A percentile compares a stretch with the other conserved stretches of the same genome.
Evolutionary conservation across 2,329 filamentous ascomycete species (phyloP).

Genomic region (Pseudopithomyces maydicus): DNA sequence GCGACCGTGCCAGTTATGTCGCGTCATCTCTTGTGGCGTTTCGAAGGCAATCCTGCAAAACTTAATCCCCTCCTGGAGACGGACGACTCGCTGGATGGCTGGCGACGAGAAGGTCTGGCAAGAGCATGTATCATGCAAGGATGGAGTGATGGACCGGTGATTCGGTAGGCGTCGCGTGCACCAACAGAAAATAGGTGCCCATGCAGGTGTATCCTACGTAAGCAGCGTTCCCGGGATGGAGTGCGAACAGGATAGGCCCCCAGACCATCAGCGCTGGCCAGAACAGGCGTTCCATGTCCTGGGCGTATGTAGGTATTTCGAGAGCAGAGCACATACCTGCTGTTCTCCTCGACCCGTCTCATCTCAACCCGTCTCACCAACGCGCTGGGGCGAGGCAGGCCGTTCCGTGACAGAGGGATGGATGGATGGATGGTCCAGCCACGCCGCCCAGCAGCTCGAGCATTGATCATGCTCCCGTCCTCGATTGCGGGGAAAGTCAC

Average conservation of each 20-base stretch:
- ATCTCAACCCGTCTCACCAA: too few species aligned
- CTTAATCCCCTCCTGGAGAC: neutral
- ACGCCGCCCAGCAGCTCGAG: neutral
- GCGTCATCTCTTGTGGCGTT: slow-evolving; percentile 3
- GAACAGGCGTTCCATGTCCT: neutral
- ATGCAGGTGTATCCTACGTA: neutral
- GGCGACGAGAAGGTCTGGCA: neutral
- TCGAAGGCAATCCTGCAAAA: slow-evolving; percentile 3
- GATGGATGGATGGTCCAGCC: neutral
- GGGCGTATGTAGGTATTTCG: neutral
- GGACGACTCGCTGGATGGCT: neutral
- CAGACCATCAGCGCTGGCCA: neutral
- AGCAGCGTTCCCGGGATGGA: neutral
- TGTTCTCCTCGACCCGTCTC: neutral
- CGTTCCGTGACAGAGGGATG: too few species aligned
- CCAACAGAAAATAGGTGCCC: neutral
- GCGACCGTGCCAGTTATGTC: neutral
- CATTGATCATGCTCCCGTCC: slow-evolving; percentile 4
- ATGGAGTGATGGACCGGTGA: neutral
- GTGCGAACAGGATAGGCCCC: neutral
- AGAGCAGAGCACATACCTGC: neutral
- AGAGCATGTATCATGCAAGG: neutral
- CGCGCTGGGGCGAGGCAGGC: neutral
- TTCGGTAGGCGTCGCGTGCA: neutral
- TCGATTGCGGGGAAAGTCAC: slow-evolving; percentile 6